These are phyloP conservation scores for Russula sp. DNA, from an alignment of 768 basidiomycete genomes.

Conservation along the genomic window DNA sequence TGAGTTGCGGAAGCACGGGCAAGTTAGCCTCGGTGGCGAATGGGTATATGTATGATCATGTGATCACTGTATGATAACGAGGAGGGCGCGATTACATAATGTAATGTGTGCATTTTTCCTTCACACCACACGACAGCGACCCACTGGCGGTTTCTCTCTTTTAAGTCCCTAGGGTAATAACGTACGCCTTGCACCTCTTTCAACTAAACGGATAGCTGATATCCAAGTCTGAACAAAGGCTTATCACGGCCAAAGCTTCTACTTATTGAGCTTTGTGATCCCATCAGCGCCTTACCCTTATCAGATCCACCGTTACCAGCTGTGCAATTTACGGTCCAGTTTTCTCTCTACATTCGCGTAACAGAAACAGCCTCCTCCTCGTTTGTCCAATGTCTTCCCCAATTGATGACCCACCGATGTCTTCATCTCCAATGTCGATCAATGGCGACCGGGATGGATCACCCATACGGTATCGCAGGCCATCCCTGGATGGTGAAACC, in stretches of 20 bases:
- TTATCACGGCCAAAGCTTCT: too few species aligned
- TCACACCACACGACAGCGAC: not conserved
- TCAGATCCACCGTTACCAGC: not conserved
- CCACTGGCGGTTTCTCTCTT: not conserved
- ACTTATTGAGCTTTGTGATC: not conserved
- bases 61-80: too few species aligned
- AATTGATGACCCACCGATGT: not conserved
- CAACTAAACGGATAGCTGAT: not conserved
- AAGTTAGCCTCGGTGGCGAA: constrained; percentile 18
- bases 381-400: constrained; percentile 18
- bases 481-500: constrained; percentile 37
- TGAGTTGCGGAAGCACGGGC: constrained; percentile 10
- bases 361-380: not conserved
- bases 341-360: not conserved
- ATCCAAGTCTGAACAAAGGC: too few species aligned
- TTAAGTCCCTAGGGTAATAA: too few species aligned
- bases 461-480: constrained; percentile 7
- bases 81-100: too few species aligned
- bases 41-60: constrained; percentile 20
- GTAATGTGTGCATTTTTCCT: too few species aligned
- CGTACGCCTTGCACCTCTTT: not conserved
- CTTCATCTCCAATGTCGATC: constrained; percentile 24
- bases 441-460: constrained; percentile 13
- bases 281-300: not conserved
- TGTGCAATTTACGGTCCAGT: not conserved